Evolutionary conservation across 352 stramenopile genomes (phyloP).

Genomic region (Pythium utonaiense): DNA sequence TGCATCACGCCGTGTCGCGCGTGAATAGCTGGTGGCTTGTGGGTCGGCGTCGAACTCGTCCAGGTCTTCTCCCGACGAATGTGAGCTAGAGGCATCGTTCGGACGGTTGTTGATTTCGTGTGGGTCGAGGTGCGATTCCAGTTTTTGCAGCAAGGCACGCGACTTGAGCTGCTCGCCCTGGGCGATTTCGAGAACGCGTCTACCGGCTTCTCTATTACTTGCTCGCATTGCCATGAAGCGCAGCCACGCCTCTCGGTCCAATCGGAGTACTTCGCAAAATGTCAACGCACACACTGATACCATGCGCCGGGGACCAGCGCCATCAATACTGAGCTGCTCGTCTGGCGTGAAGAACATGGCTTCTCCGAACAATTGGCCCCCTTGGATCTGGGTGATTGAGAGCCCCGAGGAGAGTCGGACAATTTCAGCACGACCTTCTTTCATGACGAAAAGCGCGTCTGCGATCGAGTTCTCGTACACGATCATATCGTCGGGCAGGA

Average conservation of each 20-base stretch:
- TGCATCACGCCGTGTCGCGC: not conserved
- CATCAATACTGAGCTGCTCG: not conserved
- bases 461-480: constrained; percentile 22
- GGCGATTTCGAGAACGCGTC: constrained; percentile 12
- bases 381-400: constrained; percentile 16
- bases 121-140: constrained; percentile 11
- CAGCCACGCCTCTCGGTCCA: constrained; percentile 19
- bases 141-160: constrained; percentile 14
- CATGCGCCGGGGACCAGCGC: constrained; percentile 9
- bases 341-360: constrained; percentile 25
- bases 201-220: constrained; percentile 13
- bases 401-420: constrained; percentile 10
- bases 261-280: constrained; percentile 24
- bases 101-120: not conserved
- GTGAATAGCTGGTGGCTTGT: not conserved
- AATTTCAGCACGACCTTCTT: constrained; percentile 17
- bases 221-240: constrained; percentile 17
- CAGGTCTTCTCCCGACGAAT: constrained; percentile 1
- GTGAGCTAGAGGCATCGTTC: not conserved
- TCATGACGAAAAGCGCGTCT: constrained; percentile 24
- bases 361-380: constrained; percentile 27
- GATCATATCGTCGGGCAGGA: constrained; percentile 29
- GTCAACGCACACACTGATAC: constrained; percentile 22
- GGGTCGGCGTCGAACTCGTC: constrained; percentile 3
- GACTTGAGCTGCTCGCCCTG: constrained; percentile 21